Evolutionary conservation across 768 basidiomycete species (phyloP).

Genomic region (Mrakia frigida): DNA sequence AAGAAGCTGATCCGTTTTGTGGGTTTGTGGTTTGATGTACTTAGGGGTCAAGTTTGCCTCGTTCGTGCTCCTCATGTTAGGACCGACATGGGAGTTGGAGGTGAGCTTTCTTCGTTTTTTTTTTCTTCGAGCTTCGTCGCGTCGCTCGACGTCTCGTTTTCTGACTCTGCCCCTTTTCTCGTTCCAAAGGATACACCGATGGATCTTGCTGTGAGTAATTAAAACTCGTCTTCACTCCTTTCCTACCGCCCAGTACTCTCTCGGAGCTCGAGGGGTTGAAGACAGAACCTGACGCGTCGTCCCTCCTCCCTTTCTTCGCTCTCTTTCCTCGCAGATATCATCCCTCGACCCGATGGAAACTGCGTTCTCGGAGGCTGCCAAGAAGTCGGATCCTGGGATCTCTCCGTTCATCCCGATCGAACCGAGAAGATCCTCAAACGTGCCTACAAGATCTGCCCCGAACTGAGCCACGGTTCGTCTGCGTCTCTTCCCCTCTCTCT

Average conservation of each 20-base stretch:
- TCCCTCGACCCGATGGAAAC: slow-evolving; percentile 30
- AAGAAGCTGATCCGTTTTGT: not conserved
- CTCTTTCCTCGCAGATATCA: slow-evolving; percentile 9
- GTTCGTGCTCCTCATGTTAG: slow-evolving; percentile 25
- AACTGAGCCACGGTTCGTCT: slow-evolving; percentile 9
- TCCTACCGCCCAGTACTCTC: not conserved
- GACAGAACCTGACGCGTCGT: too few relatives aligned
- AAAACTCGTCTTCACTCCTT: not conserved
- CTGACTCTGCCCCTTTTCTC: not conserved
- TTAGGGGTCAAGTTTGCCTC: slow-evolving; percentile 22
- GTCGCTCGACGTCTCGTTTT: not conserved
- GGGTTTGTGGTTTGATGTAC: not conserved
- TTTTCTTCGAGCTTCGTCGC: not conserved
- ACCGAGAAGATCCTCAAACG: slow-evolving; percentile 26
- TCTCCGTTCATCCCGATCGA: slow-evolving; percentile 11
- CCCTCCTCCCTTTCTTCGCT: not conserved
- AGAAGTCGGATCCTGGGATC: slow-evolving; percentile 29
- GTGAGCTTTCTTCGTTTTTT: not conserved
- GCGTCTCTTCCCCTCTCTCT: too few relatives aligned
- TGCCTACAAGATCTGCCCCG: slow-evolving; percentile 28
- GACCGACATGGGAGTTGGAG: slow-evolving; percentile 26
- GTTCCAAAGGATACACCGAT: slow-evolving; percentile 12
- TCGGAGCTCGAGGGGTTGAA: too few relatives aligned
- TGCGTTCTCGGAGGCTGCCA: slow-evolving; percentile 25
- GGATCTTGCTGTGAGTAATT: slow-evolving; percentile 17